These are phyloP conservation scores for Fonsecaea erecta DNA, from an alignment of 2,329 filamentous ascomycete species.

Conservation along the genomic window DNA sequence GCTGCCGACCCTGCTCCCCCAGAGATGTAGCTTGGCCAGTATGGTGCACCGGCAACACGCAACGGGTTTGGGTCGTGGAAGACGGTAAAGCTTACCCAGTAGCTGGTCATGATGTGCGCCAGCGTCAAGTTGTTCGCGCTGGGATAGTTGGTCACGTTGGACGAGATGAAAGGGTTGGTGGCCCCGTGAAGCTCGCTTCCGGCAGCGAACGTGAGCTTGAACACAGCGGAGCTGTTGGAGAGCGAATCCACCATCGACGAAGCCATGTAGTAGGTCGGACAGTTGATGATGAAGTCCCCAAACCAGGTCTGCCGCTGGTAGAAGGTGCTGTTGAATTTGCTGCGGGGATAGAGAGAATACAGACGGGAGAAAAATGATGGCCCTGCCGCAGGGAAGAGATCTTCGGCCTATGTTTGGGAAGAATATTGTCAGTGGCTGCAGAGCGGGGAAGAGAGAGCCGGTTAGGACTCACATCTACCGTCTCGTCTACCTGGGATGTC, in stretches of 20 bases:
- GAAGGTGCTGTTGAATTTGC: conserved; percentile 37
- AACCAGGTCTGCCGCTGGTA: conserved; percentile 47
- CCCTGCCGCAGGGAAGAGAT: conserved; percentile 44
- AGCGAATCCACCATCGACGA: conserved; percentile 20
- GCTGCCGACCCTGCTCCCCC: not conserved
- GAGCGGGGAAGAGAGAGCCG: not conserved
- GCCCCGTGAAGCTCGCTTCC: conserved; percentile 44
- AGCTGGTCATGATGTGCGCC: conserved; percentile 43
- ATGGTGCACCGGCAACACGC: conserved; percentile 19
- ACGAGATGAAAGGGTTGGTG: conserved; percentile 37
- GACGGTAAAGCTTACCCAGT: conserved; percentile 43
- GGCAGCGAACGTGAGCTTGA: conserved; percentile 44
- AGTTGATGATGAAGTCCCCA: conserved; percentile 52
- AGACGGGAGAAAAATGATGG: conserved; percentile 47
- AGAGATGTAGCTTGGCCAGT: conserved; percentile 24
- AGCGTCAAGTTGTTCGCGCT: conserved; percentile 41
- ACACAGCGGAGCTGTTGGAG: conserved; percentile 32
- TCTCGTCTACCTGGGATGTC: conserved; percentile 40
- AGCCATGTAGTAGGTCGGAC: conserved; percentile 33
- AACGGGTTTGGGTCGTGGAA: conserved; percentile 43
- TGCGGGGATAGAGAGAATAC: conserved; percentile 48
- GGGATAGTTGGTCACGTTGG: conserved; percentile 25
- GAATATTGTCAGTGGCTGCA: not conserved
- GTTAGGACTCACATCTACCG: conserved; percentile 35
- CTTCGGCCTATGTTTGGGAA: conserved; percentile 25